A percentile compares a stretch with the other conserved stretches of the same genome.
phyloP scores from a whole-genome alignment of 257 asterid species.

The Ballota nigra region DNA sequence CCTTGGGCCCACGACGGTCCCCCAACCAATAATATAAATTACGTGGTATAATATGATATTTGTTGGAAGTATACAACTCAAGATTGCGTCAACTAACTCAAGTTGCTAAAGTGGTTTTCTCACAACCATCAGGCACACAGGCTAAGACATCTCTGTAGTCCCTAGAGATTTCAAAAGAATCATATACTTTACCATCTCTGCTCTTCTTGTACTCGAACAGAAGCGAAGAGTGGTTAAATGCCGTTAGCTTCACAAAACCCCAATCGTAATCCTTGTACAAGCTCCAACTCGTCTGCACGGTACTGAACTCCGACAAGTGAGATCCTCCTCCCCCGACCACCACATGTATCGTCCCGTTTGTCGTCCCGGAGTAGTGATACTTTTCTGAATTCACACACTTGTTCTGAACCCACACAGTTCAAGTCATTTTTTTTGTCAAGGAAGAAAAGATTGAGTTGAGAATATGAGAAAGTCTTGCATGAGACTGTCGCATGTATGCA shows the following conservation, averaged over 20 bases:
- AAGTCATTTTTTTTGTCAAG: not conserved
- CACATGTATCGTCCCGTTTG: slow-evolving; percentile 75
- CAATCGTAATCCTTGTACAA: slow-evolving; percentile 67
- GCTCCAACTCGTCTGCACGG: slow-evolving; percentile 60
- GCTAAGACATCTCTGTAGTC: slow-evolving; percentile 80
- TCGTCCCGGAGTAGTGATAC: slow-evolving; percentile 51
- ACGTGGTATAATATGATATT: not conserved
- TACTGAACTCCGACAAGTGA: slow-evolving; percentile 57
- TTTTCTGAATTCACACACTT: slow-evolving; percentile 51
- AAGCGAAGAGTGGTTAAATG: slow-evolving; percentile 65
- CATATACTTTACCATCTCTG: slow-evolving; percentile 70
- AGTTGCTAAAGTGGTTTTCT: slow-evolving; percentile 50
- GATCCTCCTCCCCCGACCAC: slow-evolving; percentile 76
- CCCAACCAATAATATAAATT: not conserved
- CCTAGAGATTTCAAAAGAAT: slow-evolving; percentile 77
- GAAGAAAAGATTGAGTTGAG: not conserved
- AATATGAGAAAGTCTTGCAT: no score
- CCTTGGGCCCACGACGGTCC: no score
- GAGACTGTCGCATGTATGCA: no score
- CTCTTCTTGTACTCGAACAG: slow-evolving; percentile 81
- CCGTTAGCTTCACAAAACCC: slow-evolving; percentile 73
- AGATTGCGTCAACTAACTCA: slow-evolving; percentile 17
- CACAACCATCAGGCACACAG: slow-evolving; percentile 76
- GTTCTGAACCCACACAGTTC: slow-evolving; percentile 36
- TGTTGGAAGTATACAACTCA: not conserved